Conservation (phyloP, 2,329 filamentous ascomycete species). For the Aspergillus sp. region DNA sequence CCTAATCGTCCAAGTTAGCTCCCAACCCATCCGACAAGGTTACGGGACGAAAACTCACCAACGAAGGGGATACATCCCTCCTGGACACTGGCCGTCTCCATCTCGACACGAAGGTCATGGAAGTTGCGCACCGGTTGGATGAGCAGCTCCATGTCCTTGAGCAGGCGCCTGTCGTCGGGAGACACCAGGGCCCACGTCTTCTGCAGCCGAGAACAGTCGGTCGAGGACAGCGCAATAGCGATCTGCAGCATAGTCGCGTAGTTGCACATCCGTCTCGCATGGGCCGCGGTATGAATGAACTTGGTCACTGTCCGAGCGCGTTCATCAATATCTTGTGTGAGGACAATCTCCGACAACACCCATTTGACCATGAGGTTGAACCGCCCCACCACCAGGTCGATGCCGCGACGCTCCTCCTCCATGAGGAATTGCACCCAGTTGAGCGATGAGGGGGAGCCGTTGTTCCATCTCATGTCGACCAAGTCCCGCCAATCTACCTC, state of each 20-base stretch:
- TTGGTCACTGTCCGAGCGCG: conserved; percentile 61
- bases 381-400: conserved; percentile 63
- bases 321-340: conserved; percentile 57
- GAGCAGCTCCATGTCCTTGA: conserved; percentile 59
- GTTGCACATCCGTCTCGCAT: conserved; percentile 58
- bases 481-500: conserved; percentile 67
- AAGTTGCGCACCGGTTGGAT: conserved; percentile 64
- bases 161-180: conserved; percentile 50
- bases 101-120: conserved; percentile 59
- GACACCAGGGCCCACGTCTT: conserved; percentile 60
- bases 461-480: conserved; percentile 62
- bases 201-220: conserved; percentile 56
- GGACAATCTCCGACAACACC: conserved; percentile 60
- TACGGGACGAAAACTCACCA: conserved; percentile 39
- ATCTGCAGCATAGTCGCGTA: conserved; percentile 67
- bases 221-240: conserved; percentile 59
- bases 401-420: conserved; percentile 53
- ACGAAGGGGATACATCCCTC: conserved; percentile 66
- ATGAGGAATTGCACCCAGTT: conserved; percentile 64
- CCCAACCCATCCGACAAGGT: not conserved
- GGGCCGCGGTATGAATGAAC: conserved; percentile 61
- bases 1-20: conserved; percentile 34
- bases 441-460: conserved; percentile 48
- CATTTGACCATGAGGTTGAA: conserved; percentile 68
- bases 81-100: conserved; percentile 59